Evolutionary conservation across 352 stramenopile genomes (phyloP).

Genomic region (Pythium brachiatum): DNA sequence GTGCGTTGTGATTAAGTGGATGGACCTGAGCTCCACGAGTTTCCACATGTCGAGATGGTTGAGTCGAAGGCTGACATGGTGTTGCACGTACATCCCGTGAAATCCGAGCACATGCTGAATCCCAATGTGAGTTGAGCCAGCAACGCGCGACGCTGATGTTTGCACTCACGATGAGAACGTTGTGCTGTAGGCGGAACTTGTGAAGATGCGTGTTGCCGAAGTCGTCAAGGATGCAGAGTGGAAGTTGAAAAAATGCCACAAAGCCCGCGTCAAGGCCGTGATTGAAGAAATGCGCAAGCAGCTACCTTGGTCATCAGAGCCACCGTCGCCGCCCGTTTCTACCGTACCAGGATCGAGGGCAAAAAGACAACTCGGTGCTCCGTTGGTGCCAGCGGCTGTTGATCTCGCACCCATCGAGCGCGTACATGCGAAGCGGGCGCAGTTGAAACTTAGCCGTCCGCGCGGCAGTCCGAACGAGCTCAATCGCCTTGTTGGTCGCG

Average conservation of each 20-base stretch:
- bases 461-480: background rate
- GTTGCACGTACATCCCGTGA: no score
- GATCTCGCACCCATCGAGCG: conserved; percentile 21
- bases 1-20: background rate
- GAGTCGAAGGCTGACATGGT: no score
- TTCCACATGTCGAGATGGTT: no score
- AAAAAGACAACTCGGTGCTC: background rate
- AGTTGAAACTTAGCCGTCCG: background rate
- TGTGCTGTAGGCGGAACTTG: conserved; percentile 15
- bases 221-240: no score
- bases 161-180: no score
- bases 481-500: conserved; percentile 16
- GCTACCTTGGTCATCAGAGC: conserved; percentile 17
- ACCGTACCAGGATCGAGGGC: background rate
- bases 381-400: conserved; percentile 11
- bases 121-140: no score
- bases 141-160: no score
- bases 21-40: no score
- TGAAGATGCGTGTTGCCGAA: no score
- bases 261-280: conserved; percentile 34
- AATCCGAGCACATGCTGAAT: no score
- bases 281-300: conserved; percentile 33
- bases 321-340: background rate
- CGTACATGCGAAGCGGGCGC: conserved; percentile 14
- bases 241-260: conserved; percentile 50